These are phyloP conservation scores for Fusarium poae DNA, from an alignment of 2,329 filamentous ascomycete genomes.

Conservation along the genomic window DNA sequence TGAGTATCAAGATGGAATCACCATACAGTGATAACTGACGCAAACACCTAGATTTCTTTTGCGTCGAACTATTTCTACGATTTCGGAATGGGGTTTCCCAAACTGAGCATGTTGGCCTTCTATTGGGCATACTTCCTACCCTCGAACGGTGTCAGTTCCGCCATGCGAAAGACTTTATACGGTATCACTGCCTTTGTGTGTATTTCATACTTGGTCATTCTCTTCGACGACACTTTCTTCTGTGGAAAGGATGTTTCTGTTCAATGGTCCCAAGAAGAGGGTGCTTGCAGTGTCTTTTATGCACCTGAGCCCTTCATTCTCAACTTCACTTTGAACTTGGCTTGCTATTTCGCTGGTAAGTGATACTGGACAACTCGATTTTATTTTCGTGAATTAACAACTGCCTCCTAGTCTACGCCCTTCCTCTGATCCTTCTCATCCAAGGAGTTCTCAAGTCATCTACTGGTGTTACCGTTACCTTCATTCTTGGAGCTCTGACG, in stretches of 20 bases:
- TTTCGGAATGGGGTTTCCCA: conserved; percentile 54
- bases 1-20: accelerated
- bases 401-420: conserved; percentile 46
- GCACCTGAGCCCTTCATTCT: conserved; percentile 53
- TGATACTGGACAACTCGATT: accelerated
- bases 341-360: conserved; percentile 52
- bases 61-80: conserved; percentile 56
- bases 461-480: conserved; percentile 36
- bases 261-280: conserved; percentile 55
- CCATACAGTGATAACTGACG: not conserved
- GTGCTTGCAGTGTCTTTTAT: conserved; percentile 54
- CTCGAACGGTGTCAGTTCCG: conserved; percentile 37
- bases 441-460: conserved; percentile 41
- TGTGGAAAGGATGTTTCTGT: conserved; percentile 53
- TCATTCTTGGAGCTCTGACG: conserved; percentile 36
- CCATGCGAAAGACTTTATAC: conserved; percentile 50
- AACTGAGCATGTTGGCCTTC: conserved; percentile 55
- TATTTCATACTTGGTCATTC: conserved; percentile 50
- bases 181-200: conserved; percentile 52
- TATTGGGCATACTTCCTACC: conserved; percentile 54
- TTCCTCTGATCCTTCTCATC: conserved; percentile 50
- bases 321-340: conserved; percentile 53
- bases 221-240: conserved; percentile 54
- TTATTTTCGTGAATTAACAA: not conserved
- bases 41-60: conserved; percentile 48